These are phyloP conservation scores for Geotrichum ghanense DNA, from an alignment of 805 yeast genomes.

Conservation along the genomic window DNA sequence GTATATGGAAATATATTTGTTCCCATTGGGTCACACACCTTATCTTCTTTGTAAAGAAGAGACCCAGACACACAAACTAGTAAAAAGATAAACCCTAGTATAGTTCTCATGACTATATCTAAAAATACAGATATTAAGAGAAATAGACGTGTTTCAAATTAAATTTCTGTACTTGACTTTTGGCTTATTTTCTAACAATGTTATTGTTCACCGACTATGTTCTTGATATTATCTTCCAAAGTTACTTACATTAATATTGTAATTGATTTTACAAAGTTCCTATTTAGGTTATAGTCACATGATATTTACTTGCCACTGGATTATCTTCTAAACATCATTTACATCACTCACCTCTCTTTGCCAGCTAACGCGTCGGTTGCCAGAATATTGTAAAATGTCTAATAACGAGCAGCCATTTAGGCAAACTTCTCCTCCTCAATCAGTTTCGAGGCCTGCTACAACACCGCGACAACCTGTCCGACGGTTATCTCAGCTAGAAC, in stretches of 20 bases:
- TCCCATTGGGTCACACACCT: constrained; percentile 28
- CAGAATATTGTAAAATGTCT: not conserved
- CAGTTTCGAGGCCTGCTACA: not conserved
- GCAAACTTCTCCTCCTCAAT: not conserved
- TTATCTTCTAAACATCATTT: not conserved
- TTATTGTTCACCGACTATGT: not conserved
- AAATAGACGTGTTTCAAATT: too few species aligned
- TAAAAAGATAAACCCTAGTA: not conserved
- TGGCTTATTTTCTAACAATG: not conserved
- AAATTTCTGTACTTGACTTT: too few species aligned
- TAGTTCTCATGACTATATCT: not conserved
- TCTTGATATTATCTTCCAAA: too few species aligned
- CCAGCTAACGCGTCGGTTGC: not conserved
- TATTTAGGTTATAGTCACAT: not conserved
- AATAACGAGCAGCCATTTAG: not conserved
- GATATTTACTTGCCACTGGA: not conserved
- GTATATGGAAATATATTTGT: constrained; percentile 31
- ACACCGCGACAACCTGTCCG: not conserved
- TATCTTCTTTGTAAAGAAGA: constrained; percentile 17
- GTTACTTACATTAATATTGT: too few species aligned
- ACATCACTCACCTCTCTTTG: not conserved
- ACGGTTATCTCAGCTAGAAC: not conserved
- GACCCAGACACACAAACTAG: not conserved
- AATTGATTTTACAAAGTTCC: too few species aligned
- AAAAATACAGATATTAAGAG: too few species aligned